Evolutionary conservation across 75 land plant species (phyloP), one percentile per base, ranked within the genome.

Genomic region (Pinus albicaulis): DNA sequence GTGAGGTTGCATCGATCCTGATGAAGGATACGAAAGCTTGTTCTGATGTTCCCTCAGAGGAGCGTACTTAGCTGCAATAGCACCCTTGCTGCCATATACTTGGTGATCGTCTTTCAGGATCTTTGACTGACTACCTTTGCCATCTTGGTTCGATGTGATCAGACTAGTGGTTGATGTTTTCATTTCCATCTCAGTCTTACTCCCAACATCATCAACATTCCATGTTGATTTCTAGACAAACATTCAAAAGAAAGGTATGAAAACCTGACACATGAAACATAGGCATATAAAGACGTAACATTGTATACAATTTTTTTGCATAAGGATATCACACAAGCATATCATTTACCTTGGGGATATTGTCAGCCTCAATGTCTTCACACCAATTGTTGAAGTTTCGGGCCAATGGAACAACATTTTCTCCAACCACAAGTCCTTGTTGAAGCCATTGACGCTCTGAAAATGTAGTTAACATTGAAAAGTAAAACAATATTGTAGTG

Each of bases 371-470:
- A 0, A 90, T 23, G 76, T 98, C 95, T 52, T 78, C 66, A 72
- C 60, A 84, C 55, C 76, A 55, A 76, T 76, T 84, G 75, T 89
- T 87, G 72, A 98, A 98, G 77, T 95, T 98, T 59, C 99, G 89
- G 15, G 99, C 99, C 75, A 98, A 78, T 55, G 99, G 99, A 28
- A 98, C 82, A 56, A 98, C 93, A 72, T 92, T 89, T 74, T 95
- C 99, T 52, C 99, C 99, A 59, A 98, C 83, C 24, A 75, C 83
- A 36, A 76, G 76, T 16, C 99, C 99, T 88, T 92, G 87, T 63
- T 95, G 95, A 41, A 98, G 87, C 98, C 98, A 98, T 56, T 82
- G 58, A 26, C 98, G 82, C 81, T 98, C 99, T 98, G 90, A 19
- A 77, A 25, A 48, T 48, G 53, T 10, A 48, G 12, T 48, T 48